A percentile compares a stretch with the other conserved stretches of the same genome.
These are phyloP conservation scores for Phytophthora ramorum DNA, from an alignment of 352 stramenopile genomes.

Conservation along the genomic window DNA sequence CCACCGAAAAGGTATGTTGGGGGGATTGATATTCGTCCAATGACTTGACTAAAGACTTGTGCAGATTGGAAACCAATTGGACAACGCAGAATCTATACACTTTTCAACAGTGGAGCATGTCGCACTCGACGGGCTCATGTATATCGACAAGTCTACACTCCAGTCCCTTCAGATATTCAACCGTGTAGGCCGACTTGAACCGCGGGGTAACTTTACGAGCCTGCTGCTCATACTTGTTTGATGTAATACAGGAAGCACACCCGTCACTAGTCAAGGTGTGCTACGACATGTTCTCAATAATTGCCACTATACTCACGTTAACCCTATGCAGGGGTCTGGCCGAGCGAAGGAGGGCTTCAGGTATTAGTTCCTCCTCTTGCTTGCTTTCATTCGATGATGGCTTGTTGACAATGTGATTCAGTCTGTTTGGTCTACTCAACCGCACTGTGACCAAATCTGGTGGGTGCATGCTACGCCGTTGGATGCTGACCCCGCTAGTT, in stretches of 20 bases:
- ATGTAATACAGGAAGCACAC: constrained; percentile 67
- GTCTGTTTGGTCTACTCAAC: constrained; percentile 83
- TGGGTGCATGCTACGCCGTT: constrained; percentile 62
- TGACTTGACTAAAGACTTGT: background rate
- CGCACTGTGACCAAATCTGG: constrained; percentile 79
- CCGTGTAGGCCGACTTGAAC: constrained; percentile 43
- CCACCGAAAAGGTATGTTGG: constrained; percentile 65
- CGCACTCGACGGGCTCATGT: constrained; percentile 80
- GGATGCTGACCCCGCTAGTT: constrained; percentile 83
- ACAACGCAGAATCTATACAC: constrained; percentile 57
- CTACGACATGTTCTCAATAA: background rate
- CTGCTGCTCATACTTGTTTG: constrained; percentile 1
- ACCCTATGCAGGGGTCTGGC: constrained; percentile 53
- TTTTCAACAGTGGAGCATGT: constrained; percentile 73
- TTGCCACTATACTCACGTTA: constrained; percentile 2
- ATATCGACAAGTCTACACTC: constrained; percentile 73
- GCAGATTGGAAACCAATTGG: constrained; percentile 87
- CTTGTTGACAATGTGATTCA: constrained; percentile 25
- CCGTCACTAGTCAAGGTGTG: constrained; percentile 79
- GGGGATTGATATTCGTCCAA: background rate
- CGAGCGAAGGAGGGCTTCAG: constrained; percentile 88
- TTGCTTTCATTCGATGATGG: background rate
- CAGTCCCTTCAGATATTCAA: constrained; percentile 88
- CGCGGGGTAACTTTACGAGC: background rate
- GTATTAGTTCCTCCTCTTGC: constrained; percentile 27